These are phyloP conservation scores for Phytophthora brassicae DNA, from an alignment of 352 stramenopile genomes.

Conservation along the genomic window DNA sequence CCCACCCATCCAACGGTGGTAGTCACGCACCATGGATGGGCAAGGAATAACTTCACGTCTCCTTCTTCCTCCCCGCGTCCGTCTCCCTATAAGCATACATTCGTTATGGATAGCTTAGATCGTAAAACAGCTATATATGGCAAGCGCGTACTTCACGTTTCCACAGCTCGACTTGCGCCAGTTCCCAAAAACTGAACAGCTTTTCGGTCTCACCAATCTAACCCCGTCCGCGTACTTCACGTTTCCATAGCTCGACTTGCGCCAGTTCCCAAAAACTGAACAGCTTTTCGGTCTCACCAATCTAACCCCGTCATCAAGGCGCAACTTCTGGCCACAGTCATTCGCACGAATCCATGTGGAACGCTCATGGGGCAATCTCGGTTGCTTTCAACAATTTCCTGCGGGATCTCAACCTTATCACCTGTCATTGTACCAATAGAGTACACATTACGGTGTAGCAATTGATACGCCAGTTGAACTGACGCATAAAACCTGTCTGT, in stretches of 20 bases:
- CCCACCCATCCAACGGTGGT: too few relatives aligned
- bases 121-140: not conserved
- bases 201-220: too few relatives aligned
- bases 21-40: not conserved
- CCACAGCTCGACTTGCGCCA: not conserved
- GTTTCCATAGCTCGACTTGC: slow-evolving; percentile 1
- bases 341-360: not conserved
- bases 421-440: slow-evolving; percentile 4
- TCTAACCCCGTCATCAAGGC: too few relatives aligned
- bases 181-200: not conserved
- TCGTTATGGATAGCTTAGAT: not conserved
- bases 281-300: not conserved
- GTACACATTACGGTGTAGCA: slow-evolving; percentile 13
- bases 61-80: too few relatives aligned
- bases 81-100: not conserved
- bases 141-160: too few relatives aligned
- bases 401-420: not conserved
- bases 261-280: not conserved
- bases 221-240: too few relatives aligned
- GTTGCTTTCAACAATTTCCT: not conserved
- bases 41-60: not conserved
- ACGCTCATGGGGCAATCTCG: not conserved
- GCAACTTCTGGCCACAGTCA: not conserved
- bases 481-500: slow-evolving; percentile 11
- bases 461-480: slow-evolving; percentile 4